These are phyloP conservation scores for Taxillus chinensis DNA, from an alignment of 164 flowering plant genomes.

Conservation along the genomic window DNA sequence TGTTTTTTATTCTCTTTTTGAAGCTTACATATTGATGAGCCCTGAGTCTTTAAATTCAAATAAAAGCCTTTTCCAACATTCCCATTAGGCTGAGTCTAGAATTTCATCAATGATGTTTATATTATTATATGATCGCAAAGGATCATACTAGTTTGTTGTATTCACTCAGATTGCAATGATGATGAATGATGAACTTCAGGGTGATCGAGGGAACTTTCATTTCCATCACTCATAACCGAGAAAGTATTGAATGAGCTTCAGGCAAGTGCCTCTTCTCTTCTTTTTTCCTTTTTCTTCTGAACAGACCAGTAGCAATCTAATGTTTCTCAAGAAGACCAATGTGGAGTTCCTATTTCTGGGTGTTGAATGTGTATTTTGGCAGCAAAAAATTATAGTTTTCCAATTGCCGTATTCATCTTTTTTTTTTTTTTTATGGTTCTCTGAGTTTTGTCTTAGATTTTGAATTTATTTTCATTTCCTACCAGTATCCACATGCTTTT, in stretches of 20 bases:
- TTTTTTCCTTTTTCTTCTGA: neutral
- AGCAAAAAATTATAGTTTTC: too few species aligned
- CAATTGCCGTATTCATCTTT: neutral
- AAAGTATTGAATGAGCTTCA: constrained; percentile 7
- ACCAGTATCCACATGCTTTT: constrained; percentile 1
- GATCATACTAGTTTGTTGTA: constrained; percentile 26
- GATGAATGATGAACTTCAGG: constrained; percentile 52
- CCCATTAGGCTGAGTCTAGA: neutral
- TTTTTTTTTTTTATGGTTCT: neutral
- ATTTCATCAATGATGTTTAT: neutral
- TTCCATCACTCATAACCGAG: constrained; percentile 17
- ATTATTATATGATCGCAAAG: constrained; percentile 2
- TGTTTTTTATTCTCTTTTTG: too few species aligned
- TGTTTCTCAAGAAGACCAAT: neutral
- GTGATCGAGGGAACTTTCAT: constrained; percentile 22
- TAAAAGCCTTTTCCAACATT: neutral
- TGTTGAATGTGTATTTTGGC: neutral
- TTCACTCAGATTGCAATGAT: constrained; percentile 58
- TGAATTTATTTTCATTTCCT: neutral
- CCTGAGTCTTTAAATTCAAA: neutral
- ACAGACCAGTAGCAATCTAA: neutral
- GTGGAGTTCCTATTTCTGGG: neutral
- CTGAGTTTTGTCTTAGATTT: too few species aligned
- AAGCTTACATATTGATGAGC: too few species aligned
- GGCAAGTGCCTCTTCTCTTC: neutral